Conservation (phyloP, 192 early-diverging fungal species). For the Neocallimastix lanati region DNA sequence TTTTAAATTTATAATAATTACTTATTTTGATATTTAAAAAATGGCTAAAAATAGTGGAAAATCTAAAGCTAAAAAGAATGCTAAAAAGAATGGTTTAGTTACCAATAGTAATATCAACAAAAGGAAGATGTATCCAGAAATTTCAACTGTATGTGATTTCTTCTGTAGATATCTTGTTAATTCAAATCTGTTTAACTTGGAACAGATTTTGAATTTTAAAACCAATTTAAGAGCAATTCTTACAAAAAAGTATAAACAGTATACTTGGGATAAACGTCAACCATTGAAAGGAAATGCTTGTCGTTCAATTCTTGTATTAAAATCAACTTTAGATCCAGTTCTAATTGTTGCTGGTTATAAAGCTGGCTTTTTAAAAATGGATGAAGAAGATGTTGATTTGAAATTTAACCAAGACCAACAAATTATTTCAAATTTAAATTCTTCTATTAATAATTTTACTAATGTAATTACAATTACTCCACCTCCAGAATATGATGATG, state of each 20-base stretch:
- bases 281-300: not conserved
- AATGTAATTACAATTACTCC: not conserved
- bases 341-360: not conserved
- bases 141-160: not conserved
- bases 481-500: not conserved
- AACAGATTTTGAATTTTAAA: not conserved
- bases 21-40: not conserved
- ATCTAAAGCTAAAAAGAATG: not conserved
- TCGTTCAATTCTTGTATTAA: not conserved
- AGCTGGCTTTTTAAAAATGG: not conserved
- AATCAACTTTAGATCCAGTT: not conserved
- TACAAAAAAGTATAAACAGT: not conserved
- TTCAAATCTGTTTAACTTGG: not conserved
- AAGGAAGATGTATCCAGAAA: not conserved
- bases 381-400: not conserved
- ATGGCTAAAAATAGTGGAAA: not conserved
- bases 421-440: not conserved
- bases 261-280: not conserved
- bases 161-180: not conserved
- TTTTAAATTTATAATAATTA: not conserved
- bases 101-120: not conserved
- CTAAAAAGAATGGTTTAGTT: not conserved
- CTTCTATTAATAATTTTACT: not conserved
- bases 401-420: not conserved
- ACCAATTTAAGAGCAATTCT: not conserved